A percentile compares a stretch with the other conserved stretches of the same genome.
Evolutionary conservation across 1,284 basidiomycete genomes (phyloP).

Genomic region (Ceratobasidium theobromae): DNA sequence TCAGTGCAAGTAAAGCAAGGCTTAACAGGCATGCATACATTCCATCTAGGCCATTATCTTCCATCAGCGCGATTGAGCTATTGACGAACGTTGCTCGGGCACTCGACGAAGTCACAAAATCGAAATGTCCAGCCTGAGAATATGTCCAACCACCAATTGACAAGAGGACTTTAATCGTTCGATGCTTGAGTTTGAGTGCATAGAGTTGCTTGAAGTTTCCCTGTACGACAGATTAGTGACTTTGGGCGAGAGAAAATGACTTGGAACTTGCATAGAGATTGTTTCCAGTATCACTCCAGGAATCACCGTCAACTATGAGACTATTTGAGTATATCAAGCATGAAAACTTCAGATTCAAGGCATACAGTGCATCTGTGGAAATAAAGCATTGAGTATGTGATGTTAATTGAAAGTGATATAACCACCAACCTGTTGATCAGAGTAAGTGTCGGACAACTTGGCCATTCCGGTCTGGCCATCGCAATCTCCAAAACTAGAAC

Average conservation of each 20-base stretch:
- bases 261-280: constrained; percentile 55
- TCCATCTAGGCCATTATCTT: constrained; percentile 57
- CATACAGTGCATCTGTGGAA: constrained; percentile 37
- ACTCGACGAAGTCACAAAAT: constrained; percentile 36
- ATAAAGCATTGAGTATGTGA: neutral
- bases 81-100: constrained; percentile 49
- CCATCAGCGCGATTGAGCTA: constrained; percentile 50
- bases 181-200: constrained; percentile 70
- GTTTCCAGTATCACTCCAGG: constrained; percentile 49
- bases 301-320: constrained; percentile 39
- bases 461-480: constrained; percentile 49
- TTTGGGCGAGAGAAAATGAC: neutral
- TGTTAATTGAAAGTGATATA: neutral
- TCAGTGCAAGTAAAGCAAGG: too few relatives aligned
- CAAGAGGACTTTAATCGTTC: constrained; percentile 54
- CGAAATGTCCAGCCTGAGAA: constrained; percentile 30
- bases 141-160: constrained; percentile 44
- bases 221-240: constrained; percentile 46
- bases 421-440: constrained; percentile 47
- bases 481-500: constrained; percentile 49
- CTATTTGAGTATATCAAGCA: neutral
- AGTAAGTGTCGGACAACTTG: constrained; percentile 52
- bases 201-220: constrained; percentile 84
- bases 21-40: constrained; percentile 37
- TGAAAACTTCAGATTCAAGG: neutral